A percentile compares a stretch with the other conserved stretches of the same genome.
These are phyloP conservation scores for Pleurotus sapidus DNA, from an alignment of 768 basidiomycete species.

Conservation along the genomic window DNA sequence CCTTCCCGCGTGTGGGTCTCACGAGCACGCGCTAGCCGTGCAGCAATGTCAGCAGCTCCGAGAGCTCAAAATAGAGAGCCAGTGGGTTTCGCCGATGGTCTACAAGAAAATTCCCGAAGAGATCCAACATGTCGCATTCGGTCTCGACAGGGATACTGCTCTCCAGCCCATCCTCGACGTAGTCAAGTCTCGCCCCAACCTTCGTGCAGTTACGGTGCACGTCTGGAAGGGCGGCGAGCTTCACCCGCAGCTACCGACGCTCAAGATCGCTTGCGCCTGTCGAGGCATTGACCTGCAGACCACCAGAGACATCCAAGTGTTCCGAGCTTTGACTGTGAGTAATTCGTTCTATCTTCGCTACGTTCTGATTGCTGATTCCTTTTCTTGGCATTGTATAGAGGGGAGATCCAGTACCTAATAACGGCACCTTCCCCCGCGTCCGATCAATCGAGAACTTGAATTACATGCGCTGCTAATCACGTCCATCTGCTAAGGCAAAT, in stretches of 20 bases:
- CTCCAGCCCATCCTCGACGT: constrained; percentile 54
- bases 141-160: constrained; percentile 53
- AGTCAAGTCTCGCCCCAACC: constrained; percentile 40
- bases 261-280: constrained; percentile 65
- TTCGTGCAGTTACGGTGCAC: constrained; percentile 52
- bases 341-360: not conserved
- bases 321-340: constrained; percentile 53
- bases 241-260: constrained; percentile 47
- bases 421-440: constrained; percentile 13
- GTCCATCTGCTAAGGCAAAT: not conserved
- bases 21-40: constrained; percentile 43
- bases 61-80: constrained; percentile 55
- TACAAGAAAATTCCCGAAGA: constrained; percentile 46
- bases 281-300: constrained; percentile 54
- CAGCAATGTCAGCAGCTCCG: constrained; percentile 47
- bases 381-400: constrained; percentile 15
- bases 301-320: constrained; percentile 47
- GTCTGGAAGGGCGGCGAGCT: constrained; percentile 48
- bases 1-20: constrained; percentile 50
- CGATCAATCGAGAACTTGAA: constrained; percentile 13
- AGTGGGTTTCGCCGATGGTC: constrained; percentile 40
- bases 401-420: constrained; percentile 16
- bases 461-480: constrained; percentile 10
- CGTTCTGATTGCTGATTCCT: constrained; percentile 12
- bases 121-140: constrained; percentile 57